Base-by-base conservation (phyloP, 2,329 filamentous ascomycete genomes). In the Fusarium mangiferae region DNA sequence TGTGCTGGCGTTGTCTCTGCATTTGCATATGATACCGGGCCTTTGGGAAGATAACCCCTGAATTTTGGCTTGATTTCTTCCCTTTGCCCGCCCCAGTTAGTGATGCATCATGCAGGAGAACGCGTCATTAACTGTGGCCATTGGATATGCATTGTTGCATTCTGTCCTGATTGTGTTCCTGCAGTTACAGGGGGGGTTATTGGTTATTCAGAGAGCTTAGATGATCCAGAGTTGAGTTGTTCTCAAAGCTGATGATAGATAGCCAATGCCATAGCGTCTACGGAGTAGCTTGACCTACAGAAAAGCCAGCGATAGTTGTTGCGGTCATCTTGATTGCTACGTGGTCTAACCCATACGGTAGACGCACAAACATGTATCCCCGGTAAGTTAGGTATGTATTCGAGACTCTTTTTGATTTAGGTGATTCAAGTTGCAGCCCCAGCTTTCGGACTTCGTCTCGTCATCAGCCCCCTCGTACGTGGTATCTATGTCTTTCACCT, bases 21-120 rank as follows among this genome's bases (percentile, higher is more conserved):
- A 70, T 65, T 67, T 68, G 54, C 54, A 67, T 68, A 30, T 68
- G 46, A 68, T 68, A 70, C 60, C 66, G 44, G 51, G 60, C 65
- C 39, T 54, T 60, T 73, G 74, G 75, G 58, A 71, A 42, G 41
- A 36, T 52, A 36, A 49, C 61, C 71, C 66, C 66, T 70, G 62
- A 41, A 55, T 45, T 33, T 45, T 41, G 42, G 39, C 42, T 51
- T 49, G 52, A 35, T 33, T 44, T n/a, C 42, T 26, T 33, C 33
- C 39, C 45, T 49, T 66, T 68, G 72, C 38, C 49, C 65, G 44
- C 54, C 58, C 48, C 48, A 48, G 56, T 51, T 60, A 36, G 49
- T 59, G 63, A 74, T 76, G 68, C 72, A 74, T 62, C 67, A 78
- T 77, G 77, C 74, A 78, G 72, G 76, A 77, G 74, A 63, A 62